Evolutionary conservation across 2,329 filamentous ascomycete genomes (phyloP).

Genomic region (Emydomyces testavorans): DNA sequence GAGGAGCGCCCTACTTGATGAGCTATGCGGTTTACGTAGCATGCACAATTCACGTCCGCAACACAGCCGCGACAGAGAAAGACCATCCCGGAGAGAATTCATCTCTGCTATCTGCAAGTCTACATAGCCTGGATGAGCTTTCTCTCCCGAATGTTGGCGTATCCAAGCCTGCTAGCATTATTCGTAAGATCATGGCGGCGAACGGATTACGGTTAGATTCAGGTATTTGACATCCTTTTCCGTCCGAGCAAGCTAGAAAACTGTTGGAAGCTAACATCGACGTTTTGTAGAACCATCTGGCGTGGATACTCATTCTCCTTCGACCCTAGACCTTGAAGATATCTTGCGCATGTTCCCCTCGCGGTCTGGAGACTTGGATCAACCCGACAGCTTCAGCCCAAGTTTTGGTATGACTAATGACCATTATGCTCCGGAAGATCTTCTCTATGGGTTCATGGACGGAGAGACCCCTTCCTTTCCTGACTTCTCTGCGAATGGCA

Average conservation of each 20-base stretch:
- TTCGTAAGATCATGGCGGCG: slow-evolving; percentile 16
- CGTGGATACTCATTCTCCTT: slow-evolving; percentile 14
- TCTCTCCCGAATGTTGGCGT: slow-evolving; percentile 16
- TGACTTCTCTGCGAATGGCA: slow-evolving; percentile 13
- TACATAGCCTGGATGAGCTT: slow-evolving; percentile 27
- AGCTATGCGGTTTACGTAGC: slow-evolving; percentile 36
- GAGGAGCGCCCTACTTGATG: slow-evolving; percentile 33
- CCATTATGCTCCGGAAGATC: slow-evolving; percentile 15
- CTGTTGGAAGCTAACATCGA: background rate
- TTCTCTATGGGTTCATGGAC: slow-evolving; percentile 18
- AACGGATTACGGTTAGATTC: slow-evolving; percentile 16
- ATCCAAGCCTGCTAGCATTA: slow-evolving; percentile 17
- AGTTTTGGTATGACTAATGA: slow-evolving; percentile 7
- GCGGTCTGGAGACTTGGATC: slow-evolving; percentile 9
- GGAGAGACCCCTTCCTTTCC: slow-evolving; percentile 14
- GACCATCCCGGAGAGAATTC: slow-evolving; percentile 20
- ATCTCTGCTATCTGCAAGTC: slow-evolving; percentile 21
- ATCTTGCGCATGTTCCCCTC: slow-evolving; percentile 18
- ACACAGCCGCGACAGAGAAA: slow-evolving; percentile 23
- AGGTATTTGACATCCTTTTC: slow-evolving; percentile 9
- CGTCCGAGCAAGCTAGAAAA: background rate
- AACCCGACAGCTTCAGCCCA: slow-evolving; percentile 13
- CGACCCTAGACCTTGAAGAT: slow-evolving; percentile 16
- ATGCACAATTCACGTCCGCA: slow-evolving; percentile 34
- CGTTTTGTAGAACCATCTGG: slow-evolving; percentile 9